Evolutionary conservation across 2,329 filamentous ascomycete species (phyloP), one percentile per base, ranked within the genome.

Genomic region (Ophiostoma piceae): DNA sequence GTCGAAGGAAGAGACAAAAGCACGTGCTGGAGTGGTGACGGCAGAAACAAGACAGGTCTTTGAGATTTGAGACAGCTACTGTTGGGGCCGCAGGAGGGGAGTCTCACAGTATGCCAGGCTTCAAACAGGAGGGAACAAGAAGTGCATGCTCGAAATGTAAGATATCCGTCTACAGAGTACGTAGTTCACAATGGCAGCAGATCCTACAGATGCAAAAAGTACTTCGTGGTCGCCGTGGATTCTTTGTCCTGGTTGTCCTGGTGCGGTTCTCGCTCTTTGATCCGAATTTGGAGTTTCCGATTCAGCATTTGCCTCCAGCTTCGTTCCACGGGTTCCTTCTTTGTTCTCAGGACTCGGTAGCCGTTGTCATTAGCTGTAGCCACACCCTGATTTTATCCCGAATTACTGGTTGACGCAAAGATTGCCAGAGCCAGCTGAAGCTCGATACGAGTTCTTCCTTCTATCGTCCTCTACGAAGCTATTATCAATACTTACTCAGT

Each of bases 51-150:
- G 51, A 57, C 51, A 12, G 26, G n/a, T 22, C 12, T 26, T 57
- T 57, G 51, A 26, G 51, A 57, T 26, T 57, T 57, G 51, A 57
- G 51, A 57, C 51, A 26, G 51, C 51, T 57, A 57, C 51, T 57
- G 51, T 57, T 29, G 51, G 43, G 43, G 51, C 11, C n/a, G 8
- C 51, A 8, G 12, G 51, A 8, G 26, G 51, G 8, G 4, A 16
- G 43, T 47, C 43, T 47, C 43, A 47, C 16, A 47, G 51, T 26
- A 16, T 29, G 51, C 12, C 51, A 16, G 51, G 51, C n/a, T 57
- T 57, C 51, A 57, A 57, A 57, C 16, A 57, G 51, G 51, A 57
- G 51, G 6, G 16, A 19, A n/a, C 43, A 47, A 16, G 43, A 47
- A n/a, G 5, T 47, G 19, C 11, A 47, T 47, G 43, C 19, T 47